Evolutionary conservation across 2,329 filamentous ascomycete species (phyloP).

Genomic region (Rhinocladiella similis): DNA sequence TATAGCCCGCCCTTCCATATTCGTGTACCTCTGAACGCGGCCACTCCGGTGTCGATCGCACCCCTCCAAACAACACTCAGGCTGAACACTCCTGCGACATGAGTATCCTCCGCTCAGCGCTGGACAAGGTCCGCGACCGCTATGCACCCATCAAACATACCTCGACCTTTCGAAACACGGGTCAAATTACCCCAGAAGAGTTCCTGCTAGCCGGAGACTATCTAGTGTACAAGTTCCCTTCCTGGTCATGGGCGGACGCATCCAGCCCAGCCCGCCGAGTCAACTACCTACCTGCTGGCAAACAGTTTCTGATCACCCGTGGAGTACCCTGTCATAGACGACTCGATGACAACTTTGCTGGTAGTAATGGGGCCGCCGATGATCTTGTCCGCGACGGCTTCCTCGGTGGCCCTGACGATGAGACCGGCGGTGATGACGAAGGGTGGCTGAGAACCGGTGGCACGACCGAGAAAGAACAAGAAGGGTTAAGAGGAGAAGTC

Average conservation of each 20-base stretch:
- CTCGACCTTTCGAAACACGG: constrained; percentile 89
- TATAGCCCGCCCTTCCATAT: too few relatives aligned
- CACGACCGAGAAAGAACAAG: constrained; percentile 59
- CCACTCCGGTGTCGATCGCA: too few relatives aligned
- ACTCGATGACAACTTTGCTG: constrained; percentile 89
- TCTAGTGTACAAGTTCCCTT: constrained; percentile 97
- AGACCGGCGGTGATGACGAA: constrained; percentile 64
- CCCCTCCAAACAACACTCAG: too few relatives aligned
- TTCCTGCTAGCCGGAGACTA: constrained; percentile 96
- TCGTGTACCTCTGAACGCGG: too few relatives aligned
- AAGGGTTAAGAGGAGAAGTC: constrained; percentile 76
- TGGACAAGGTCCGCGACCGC: constrained; percentile 87
- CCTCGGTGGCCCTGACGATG: constrained; percentile 47
- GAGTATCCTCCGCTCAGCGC: constrained; percentile 89
- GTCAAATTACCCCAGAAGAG: constrained; percentile 96
- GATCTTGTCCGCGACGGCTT: constrained; percentile 81
- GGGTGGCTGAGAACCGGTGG: constrained; percentile 91
- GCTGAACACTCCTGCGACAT: constrained; percentile 47
- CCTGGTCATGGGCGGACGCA: constrained; percentile 94
- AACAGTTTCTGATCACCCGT: constrained; percentile 93
- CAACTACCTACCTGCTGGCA: constrained; percentile 77
- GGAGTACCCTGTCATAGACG: constrained; percentile 92
- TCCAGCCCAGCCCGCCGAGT: constrained; percentile 77
- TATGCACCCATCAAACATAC: constrained; percentile 86
- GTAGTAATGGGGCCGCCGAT: constrained; percentile 82